Evolutionary conservation across 1,139 yeast species (phyloP), one percentile per base, ranked within the genome.

Genomic region (Waltiozyma sp.): DNA sequence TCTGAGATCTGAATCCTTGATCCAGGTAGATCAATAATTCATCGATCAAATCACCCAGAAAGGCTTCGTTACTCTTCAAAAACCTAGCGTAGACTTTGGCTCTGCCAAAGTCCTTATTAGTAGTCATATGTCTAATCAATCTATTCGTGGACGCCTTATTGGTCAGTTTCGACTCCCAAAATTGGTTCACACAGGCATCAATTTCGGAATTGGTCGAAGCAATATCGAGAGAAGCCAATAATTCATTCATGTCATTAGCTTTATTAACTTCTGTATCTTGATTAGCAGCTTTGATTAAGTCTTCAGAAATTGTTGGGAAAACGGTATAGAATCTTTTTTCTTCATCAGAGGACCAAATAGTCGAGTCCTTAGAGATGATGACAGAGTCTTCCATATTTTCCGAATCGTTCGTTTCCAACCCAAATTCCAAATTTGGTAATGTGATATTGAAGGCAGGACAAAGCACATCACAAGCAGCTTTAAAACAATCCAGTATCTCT

Each of bases 101-200:
- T 46, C 67, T 72, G 10, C 67, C 64, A 40, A 71, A 58, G 38
- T 72, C 73, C 39, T 64, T 63, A n/a, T 70, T 63, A 38, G 64
- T 63, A 2, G 72, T 64, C 46, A 85, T 72, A 53, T 76, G 77
- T 45, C 70, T 72, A 45, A 77, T 55, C 5, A 88, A 58, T 50
- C 87, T 65, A 47, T 78, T 73, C 40, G 73, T 72, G 1, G 95
- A 79, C 0, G 94, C 89, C 57, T 82, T 85, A 55, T 84, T 85
- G 55, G 81, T 75, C 33, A 86, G 63, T 7, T 66, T 62, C 18
- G 62, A 52, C 10, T 56, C 51, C 66, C 82, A 73, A 57, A 78
- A 86, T n/a, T 70, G 70, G 5, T 62, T 49, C 0, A 77, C 79
- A n/a, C 78, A 59, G 11, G 65, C 62, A 50, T 84, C 89, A 33